Conservation (phyloP, 208 protist genomes). For the Trypanosoma brucei region DNA sequence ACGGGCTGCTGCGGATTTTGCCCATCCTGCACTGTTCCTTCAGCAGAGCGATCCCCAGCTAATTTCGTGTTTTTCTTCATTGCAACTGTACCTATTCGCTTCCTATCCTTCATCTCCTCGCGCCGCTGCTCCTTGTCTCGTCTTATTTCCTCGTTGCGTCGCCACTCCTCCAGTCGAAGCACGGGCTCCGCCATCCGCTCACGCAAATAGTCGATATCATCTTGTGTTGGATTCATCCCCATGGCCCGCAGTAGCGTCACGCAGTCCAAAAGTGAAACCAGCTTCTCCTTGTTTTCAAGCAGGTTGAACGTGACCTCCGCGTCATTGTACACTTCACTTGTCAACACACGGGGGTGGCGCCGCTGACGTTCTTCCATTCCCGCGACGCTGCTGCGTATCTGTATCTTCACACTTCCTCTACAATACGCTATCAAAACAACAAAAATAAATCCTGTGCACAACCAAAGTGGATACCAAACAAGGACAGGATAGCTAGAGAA, state of each 20-base stretch:
- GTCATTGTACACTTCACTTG: conserved; percentile 87
- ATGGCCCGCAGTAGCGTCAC: conserved; percentile 84
- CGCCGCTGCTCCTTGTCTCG: conserved; percentile 74
- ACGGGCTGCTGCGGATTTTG: conserved; percentile 25
- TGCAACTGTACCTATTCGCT: conserved; percentile 15
- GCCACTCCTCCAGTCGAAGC: conserved; percentile 74
- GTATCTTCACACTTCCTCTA: no score
- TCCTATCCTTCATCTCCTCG: conserved; percentile 69
- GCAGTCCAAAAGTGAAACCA: conserved; percentile 87
- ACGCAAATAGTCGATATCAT: conserved; percentile 81
- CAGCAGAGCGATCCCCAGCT: conserved; percentile 28
- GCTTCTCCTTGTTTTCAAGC: conserved; percentile 86
- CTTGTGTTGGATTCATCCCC: conserved; percentile 86
- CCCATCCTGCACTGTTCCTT: conserved; percentile 26
- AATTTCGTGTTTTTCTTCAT: conserved; percentile 29
- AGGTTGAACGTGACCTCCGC: conserved; percentile 72
- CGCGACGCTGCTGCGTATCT: neutral
- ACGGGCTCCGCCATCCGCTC: conserved; percentile 73
- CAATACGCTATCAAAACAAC: no score
- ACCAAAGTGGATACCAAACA: no score
- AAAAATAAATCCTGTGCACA: no score
- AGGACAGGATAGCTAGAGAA: no score
- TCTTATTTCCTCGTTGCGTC: conserved; percentile 74
- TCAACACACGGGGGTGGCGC: conserved; percentile 64
- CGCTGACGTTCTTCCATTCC: conserved; percentile 14